Evolutionary conservation across 306 rosid genomes (phyloP).

Genomic region (Acacia acuminata): DNA sequence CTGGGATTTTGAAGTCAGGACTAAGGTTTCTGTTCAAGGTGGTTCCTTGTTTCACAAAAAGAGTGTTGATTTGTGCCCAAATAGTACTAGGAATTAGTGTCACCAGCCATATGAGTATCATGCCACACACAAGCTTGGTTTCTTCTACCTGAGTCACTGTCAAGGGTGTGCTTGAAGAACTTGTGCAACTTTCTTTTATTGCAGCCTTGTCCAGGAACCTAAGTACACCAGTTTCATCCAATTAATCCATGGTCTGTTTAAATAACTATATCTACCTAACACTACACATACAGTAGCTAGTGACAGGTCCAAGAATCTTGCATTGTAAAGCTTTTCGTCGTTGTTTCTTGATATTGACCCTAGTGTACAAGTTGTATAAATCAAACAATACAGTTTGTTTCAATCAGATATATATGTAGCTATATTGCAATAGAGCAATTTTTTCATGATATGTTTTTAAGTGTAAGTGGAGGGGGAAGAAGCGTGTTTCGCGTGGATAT

Average conservation of each 20-base stretch:
- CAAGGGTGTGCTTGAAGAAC: conserved; percentile 43
- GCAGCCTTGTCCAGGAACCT: conserved; percentile 63
- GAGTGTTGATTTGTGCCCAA: conserved; percentile 79
- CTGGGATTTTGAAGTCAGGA: conserved; percentile 62
- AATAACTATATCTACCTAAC: not conserved
- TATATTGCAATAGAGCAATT: not conserved
- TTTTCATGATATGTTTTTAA: conserved; percentile 4
- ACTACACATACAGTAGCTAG: too few species aligned
- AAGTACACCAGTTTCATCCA: not conserved
- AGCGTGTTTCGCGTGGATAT: conserved; percentile 19
- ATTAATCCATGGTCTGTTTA: not conserved
- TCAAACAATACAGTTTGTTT: not conserved
- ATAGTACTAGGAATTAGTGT: conserved; percentile 78
- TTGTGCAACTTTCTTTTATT: conserved; percentile 25
- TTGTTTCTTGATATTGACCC: not conserved
- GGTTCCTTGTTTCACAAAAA: conserved; percentile 91
- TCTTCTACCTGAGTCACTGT: conserved; percentile 89
- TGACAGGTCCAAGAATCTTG: too few species aligned
- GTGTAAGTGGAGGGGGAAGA: not conserved
- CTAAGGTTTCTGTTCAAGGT: conserved; percentile 73
- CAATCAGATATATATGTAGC: not conserved
- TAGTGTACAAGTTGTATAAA: not conserved
- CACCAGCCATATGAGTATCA: conserved; percentile 64
- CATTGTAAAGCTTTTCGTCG: too few species aligned
- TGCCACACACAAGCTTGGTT: conserved; percentile 70